Base-by-base conservation (phyloP, 306 rosid species). In the Rosa multiflora region DNA sequence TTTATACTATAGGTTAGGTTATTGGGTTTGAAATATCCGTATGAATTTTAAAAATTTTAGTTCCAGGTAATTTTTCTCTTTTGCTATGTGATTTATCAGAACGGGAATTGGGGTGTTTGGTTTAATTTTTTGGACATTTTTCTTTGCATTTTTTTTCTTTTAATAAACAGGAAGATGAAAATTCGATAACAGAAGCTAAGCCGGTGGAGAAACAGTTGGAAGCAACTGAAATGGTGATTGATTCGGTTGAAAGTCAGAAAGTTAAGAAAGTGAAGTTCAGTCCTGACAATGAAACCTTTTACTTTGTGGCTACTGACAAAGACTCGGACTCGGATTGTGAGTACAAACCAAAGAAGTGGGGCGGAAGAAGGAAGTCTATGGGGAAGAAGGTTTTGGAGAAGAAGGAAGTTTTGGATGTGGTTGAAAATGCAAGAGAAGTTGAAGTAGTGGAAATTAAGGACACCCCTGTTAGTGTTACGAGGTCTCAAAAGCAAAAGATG, bases 211-310 rank as follows among this genome's bases (percentile, higher is more conserved):
- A 26, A 9, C 10, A 76, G 42, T 29, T 72, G 26, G 74, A 49
- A 43, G 82, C 67, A 66, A 64, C 2, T 56, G 67, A 76, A 13
- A 3, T 39, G 44, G 87, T 39, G 58, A 53, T 53, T 56, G 79
- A 51, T 52, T 47, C 73, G 18, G 21, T 53, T 58, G 56, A 42
- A 55, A 44, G 10, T 6, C 29, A 62, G 23, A 69, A 58, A 10
- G 72, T 6, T 12, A 84, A 84, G 67, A 78, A 69, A 74, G 87
- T 84, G 0, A 84, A 11, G 67, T 84, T 84, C 52, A 84, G 80
- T 53, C 87, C 87, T 2, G 78, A 84, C 13, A 84, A 77, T 23
- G 64, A 81, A 63, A 80, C 82, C 1, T 66, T 80, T 59, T 55
- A 76, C 46, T 84, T 76, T 73, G 78, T 66, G 66, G 64, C 67